Evolutionary conservation across 2,329 filamentous ascomycete species (phyloP), one percentile per base, ranked within the genome.

Genomic region (Phialophora verrucosa): DNA sequence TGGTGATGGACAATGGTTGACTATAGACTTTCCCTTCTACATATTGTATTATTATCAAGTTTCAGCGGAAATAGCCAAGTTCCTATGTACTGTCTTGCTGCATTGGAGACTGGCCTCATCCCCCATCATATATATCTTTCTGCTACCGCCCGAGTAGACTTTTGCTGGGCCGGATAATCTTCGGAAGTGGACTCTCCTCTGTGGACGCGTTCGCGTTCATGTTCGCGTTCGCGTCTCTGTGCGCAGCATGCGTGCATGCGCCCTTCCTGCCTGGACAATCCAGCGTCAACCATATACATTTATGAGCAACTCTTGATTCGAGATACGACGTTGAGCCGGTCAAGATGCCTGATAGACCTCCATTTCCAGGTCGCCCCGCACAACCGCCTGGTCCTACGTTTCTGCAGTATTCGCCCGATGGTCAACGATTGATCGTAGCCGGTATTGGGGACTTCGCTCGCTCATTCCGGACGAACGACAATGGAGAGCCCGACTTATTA

Each of bases 371-470:
- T 11, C 69, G 71, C 35, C 69, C 69, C 38, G 70, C 71, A 20
- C 71, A 99, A 79, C 93, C 92, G 2, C 89, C 91, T 62, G 96
- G 96, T 70, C 87, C 88, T 64, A 98, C 96, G 2, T 93, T 89
- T 73, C 88, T 96, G 72, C 87, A 91, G 70, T 98, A 98, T 79
- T 97, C 93, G 0, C 91, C 92, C 6, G 89, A 96, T 77, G 95
- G 96, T 69, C 86, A 85, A 72, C 91, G 91, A 73, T 85, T 99
- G 65, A 88, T 98, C 71, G 98, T 95, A 11, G 93, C 93, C 67
- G 95, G 95, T 70, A 90, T 92, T 66, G 97, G 98, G 81, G 96
- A 96, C 75, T 92, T 92, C 7, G 93, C 97, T 74, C 91, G 96
- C 58, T 87, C 98, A 58, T 99, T 96, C 82, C 91, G 90, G 72